Conservation (phyloP, 768 basidiomycete species). For the Russula brevipes region DNA sequence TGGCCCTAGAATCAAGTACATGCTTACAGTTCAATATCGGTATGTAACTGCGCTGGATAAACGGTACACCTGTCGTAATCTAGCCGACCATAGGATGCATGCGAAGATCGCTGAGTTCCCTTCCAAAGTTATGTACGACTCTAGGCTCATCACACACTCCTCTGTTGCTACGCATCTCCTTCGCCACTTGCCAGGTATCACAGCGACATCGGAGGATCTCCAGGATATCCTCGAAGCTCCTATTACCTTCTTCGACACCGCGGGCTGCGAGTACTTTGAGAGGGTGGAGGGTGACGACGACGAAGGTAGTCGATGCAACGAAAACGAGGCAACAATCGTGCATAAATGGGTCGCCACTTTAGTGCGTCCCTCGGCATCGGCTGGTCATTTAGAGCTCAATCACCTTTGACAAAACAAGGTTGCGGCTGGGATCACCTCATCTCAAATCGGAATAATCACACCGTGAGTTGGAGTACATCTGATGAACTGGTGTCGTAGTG, state of each 20-base stretch:
- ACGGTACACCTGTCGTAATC: not conserved
- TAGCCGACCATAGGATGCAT: constrained; percentile 68
- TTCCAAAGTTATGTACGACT: constrained; percentile 72
- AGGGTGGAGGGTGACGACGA: constrained; percentile 70
- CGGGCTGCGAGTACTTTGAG: constrained; percentile 92
- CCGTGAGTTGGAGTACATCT: constrained; percentile 46
- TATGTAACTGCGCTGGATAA: constrained; percentile 31
- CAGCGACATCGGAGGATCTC: constrained; percentile 49
- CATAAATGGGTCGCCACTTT: constrained; percentile 76
- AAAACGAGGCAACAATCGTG: constrained; percentile 89
- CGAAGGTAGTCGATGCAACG: constrained; percentile 88
- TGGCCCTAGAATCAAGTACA: constrained; percentile 72
- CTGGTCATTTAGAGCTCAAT: not conserved
- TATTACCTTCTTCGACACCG: constrained; percentile 91
- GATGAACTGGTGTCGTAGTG: not conserved
- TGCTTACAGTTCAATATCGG: constrained; percentile 91
- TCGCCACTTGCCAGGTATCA: constrained; percentile 56
- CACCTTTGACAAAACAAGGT: constrained; percentile 38
- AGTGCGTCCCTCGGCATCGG: constrained; percentile 39
- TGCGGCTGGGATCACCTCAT: constrained; percentile 52
- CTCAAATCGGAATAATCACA: constrained; percentile 82
- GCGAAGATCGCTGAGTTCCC: constrained; percentile 80
- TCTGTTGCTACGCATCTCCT: constrained; percentile 72
- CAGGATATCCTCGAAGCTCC: constrained; percentile 71
- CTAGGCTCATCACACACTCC: constrained; percentile 59